Evolutionary conservation across 1,284 basidiomycete genomes (phyloP).

Genomic region (Coriolopsis trogii): DNA sequence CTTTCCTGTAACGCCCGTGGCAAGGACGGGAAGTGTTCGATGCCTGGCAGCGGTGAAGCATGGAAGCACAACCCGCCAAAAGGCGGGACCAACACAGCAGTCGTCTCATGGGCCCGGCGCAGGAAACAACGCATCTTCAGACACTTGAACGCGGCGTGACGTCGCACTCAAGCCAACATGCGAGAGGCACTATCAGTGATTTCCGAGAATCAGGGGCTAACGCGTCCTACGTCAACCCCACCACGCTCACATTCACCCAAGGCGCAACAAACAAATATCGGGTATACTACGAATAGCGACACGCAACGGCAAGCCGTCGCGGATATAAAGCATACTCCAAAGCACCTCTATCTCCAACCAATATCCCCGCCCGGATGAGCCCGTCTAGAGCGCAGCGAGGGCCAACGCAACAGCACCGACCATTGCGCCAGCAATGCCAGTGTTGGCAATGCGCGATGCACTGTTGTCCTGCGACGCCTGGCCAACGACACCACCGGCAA

Average conservation of each 20-base stretch:
- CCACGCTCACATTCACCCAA: constrained; percentile 5
- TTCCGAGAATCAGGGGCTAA: too few relatives aligned
- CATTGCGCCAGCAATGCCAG: constrained; percentile 25
- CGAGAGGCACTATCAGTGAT: too few relatives aligned
- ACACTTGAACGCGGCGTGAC: too few relatives aligned
- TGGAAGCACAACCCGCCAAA: too few relatives aligned
- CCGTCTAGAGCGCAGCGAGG: constrained; percentile 16
- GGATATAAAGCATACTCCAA: constrained; percentile 19
- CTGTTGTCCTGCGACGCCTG: constrained; percentile 15
- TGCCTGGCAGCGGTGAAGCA: too few relatives aligned
- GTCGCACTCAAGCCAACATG: too few relatives aligned
- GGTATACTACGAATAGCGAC: constrained; percentile 25
- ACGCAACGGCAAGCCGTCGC: constrained; percentile 12
- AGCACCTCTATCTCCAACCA: constrained; percentile 8
- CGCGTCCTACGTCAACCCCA: background rate
- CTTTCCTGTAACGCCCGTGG: background rate
- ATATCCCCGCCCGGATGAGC: background rate
- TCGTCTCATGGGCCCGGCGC: too few relatives aligned
- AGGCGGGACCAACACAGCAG: too few relatives aligned
- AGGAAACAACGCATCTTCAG: too few relatives aligned
- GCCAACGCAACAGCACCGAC: constrained; percentile 27
- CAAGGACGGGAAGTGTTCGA: too few relatives aligned
- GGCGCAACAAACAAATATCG: constrained; percentile 22
- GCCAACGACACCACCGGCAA: constrained; percentile 41
- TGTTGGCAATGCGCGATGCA: constrained; percentile 30